A percentile compares a stretch with the other conserved stretches of the same genome.
Evolutionary conservation across 257 asterid species (phyloP).

Genomic region (Plantago major): DNA sequence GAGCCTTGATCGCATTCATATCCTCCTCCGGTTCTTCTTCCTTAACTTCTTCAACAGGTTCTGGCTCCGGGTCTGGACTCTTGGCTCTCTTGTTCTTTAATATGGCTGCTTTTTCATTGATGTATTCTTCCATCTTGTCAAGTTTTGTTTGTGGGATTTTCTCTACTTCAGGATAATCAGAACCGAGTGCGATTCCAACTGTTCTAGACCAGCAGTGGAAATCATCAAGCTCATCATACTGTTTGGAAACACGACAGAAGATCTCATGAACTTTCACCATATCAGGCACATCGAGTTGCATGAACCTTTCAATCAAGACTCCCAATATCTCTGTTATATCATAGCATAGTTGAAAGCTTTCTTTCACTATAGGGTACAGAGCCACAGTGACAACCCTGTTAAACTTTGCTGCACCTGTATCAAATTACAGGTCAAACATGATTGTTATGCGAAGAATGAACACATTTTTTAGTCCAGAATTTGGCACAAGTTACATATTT

Average conservation of each 20-base stretch:
- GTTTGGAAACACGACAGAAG: conserved; percentile 74
- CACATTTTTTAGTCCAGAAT: neutral
- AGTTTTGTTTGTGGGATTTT: conserved; percentile 67
- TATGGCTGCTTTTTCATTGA: conserved; percentile 47
- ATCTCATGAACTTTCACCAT: conserved; percentile 58
- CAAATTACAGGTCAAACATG: neutral
- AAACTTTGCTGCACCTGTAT: conserved; percentile 66
- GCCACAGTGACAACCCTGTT: conserved; percentile 72
- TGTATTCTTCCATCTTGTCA: conserved; percentile 83
- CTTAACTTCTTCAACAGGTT: conserved; percentile 10
- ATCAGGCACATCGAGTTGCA: conserved; percentile 64
- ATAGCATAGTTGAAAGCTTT: conserved; percentile 70
- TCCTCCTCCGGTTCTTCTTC: conserved; percentile 45
- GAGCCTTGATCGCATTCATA: conserved; percentile 58
- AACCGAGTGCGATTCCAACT: conserved; percentile 55
- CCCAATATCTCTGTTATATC: conserved; percentile 70
- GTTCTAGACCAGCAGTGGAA: conserved; percentile 70
- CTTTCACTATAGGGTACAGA: conserved; percentile 64
- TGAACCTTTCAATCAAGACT: conserved; percentile 64
- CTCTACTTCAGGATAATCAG: conserved; percentile 84
- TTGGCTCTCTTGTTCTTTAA: conserved; percentile 22
- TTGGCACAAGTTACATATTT: neutral
- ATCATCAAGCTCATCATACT: conserved; percentile 77
- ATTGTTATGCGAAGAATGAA: neutral
- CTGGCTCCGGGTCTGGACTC: conserved; percentile 29